phyloP scores from a whole-genome alignment of 116 monocot genomes.

The Dioscorea cayenensis region DNA sequence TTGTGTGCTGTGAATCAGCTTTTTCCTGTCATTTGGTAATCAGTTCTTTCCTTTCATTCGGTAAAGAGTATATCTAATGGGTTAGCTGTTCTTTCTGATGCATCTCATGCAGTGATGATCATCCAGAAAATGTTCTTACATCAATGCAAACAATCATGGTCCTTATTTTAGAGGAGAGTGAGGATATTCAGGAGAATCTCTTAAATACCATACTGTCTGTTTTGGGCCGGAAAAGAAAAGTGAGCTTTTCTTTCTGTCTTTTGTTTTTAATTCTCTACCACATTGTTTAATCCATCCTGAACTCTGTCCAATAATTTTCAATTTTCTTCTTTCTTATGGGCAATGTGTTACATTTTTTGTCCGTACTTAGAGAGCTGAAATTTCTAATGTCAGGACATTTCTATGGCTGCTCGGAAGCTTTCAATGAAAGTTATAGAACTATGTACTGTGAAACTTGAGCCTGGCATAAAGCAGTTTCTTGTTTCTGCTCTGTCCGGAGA shows the following conservation, averaged over 20 bases:
- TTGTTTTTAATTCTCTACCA: background rate
- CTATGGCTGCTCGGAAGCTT: slow-evolving; percentile 74
- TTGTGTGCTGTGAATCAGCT: background rate
- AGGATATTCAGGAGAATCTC: slow-evolving; percentile 79
- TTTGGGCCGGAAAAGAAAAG: slow-evolving; percentile 68
- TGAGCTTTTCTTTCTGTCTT: slow-evolving; percentile 21
- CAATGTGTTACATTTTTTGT: background rate
- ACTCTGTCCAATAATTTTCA: slow-evolving; percentile 7
- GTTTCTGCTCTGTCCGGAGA: slow-evolving; percentile 79
- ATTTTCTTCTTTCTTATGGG: background rate
- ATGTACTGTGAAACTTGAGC: slow-evolving; percentile 78
- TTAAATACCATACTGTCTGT: slow-evolving; percentile 58
- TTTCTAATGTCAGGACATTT: slow-evolving; percentile 44
- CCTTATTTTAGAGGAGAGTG: slow-evolving; percentile 93
- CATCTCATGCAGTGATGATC: slow-evolving; percentile 58
- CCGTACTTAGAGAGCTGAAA: slow-evolving; percentile 4
- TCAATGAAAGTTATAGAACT: slow-evolving; percentile 79
- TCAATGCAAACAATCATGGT: slow-evolving; percentile 95
- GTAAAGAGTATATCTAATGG: background rate
- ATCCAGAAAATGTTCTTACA: slow-evolving; percentile 67
- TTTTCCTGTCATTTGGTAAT: background rate
- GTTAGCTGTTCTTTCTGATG: background rate
- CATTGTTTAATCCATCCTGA: background rate
- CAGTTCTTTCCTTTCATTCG: background rate
- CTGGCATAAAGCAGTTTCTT: slow-evolving; percentile 76